These are phyloP conservation scores for Saccharomycopsis fibuligera DNA, from an alignment of 805 yeast genomes.

Conservation along the genomic window DNA sequence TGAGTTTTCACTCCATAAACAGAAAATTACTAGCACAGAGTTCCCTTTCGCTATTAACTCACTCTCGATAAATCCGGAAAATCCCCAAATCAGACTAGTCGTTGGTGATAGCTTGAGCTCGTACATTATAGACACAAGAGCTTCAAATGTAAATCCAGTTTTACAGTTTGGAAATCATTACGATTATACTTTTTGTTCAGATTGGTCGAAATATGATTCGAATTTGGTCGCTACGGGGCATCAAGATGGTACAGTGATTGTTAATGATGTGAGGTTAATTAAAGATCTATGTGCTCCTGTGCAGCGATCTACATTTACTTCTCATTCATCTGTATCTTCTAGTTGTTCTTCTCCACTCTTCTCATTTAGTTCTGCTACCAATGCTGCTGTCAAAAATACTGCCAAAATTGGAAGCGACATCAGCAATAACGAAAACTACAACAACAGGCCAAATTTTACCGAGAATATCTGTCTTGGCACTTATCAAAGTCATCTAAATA, in stretches of 20 bases:
- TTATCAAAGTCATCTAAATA: not conserved
- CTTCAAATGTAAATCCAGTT: slow-evolving; percentile 21
- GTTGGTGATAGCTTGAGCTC: slow-evolving; percentile 46
- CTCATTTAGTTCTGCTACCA: not conserved
- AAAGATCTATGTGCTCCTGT: too few species aligned
- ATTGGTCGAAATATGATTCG: slow-evolving; percentile 42
- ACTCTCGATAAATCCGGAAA: slow-evolving; percentile 35
- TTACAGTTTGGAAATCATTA: slow-evolving; percentile 37
- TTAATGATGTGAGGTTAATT: slow-evolving; percentile 42
- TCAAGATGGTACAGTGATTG: slow-evolving; percentile 51
- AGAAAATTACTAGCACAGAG: slow-evolving; percentile 17
- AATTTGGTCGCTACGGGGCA: slow-evolving; percentile 47
- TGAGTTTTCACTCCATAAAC: slow-evolving; percentile 32
- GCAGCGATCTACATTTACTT: too few species aligned
- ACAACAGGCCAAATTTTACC: too few species aligned
- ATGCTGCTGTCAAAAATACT: not conserved
- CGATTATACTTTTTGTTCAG: slow-evolving; percentile 55
- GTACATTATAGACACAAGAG: slow-evolving; percentile 40
- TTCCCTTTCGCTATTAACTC: slow-evolving; percentile 49
- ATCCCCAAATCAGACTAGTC: slow-evolving; percentile 35
- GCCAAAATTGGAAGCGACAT: not conserved
- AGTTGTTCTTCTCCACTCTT: too few species aligned
- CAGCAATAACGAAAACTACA: slow-evolving; percentile 6
- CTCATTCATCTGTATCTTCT: too few species aligned
- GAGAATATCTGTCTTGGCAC: slow-evolving; percentile 29